These are phyloP conservation scores for Cymodocea nodosa DNA, from an alignment of 116 monocot species.

Conservation along the genomic window DNA sequence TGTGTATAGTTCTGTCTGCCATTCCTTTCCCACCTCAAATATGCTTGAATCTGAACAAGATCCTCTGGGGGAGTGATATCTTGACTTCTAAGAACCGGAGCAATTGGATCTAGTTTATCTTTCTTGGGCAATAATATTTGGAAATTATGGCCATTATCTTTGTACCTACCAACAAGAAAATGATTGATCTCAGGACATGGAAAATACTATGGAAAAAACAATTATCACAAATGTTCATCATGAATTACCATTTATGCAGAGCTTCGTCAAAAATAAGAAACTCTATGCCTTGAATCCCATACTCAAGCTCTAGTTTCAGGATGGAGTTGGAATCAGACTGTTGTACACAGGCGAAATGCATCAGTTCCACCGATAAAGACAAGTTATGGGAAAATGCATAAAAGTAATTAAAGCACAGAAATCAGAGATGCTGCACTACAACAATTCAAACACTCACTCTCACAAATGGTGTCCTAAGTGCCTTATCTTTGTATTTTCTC, in stretches of 20 bases:
- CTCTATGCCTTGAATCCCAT: constrained; percentile 66
- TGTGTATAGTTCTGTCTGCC: constrained; percentile 78
- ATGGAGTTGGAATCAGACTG: constrained; percentile 57
- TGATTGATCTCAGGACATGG: background rate
- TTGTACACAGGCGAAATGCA: constrained; percentile 7
- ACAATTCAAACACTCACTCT: constrained; percentile 26
- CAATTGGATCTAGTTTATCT: background rate
- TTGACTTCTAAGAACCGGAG: constrained; percentile 8
- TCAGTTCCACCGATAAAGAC: background rate
- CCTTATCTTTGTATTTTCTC: constrained; percentile 55
- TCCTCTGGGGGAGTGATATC: constrained; percentile 61
- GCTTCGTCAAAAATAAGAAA: constrained; percentile 77
- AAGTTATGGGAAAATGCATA: background rate
- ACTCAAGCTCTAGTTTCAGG: constrained; percentile 77
- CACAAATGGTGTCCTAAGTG: constrained; percentile 73
- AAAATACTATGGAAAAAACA: background rate
- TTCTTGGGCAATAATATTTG: constrained; percentile 25
- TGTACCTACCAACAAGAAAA: constrained; percentile 43
- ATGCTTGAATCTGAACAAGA: constrained; percentile 89
- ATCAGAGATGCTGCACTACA: background rate
- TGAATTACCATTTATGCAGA: constrained; percentile 63
- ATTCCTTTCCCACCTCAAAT: constrained; percentile 86
- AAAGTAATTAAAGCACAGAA: background rate
- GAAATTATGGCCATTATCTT: constrained; percentile 85
- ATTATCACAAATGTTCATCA: background rate